A percentile compares a stretch with the other conserved stretches of the same genome.
Conservation (phyloP, 2,329 filamentous ascomycete genomes). For the Pseudocercospora musae region DNA sequence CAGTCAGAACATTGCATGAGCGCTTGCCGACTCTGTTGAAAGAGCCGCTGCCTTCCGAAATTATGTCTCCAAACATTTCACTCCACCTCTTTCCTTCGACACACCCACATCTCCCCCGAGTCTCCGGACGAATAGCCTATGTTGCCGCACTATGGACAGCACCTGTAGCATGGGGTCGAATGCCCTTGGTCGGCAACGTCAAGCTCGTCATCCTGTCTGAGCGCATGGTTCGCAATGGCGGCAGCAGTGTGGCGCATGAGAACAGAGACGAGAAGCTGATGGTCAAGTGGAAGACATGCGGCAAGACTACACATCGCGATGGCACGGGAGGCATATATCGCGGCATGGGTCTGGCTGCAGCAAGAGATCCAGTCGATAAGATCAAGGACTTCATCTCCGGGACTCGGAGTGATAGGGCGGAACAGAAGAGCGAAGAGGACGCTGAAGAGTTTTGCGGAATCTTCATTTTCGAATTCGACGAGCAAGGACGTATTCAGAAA, state of each 20-base stretch:
- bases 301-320: constrained; percentile 47
- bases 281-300: constrained; percentile 79
- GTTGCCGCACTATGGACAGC: constrained; percentile 93
- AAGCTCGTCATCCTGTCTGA: constrained; percentile 83
- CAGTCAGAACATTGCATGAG: constrained; percentile 59
- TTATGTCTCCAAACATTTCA: constrained; percentile 60
- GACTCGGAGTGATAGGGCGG: constrained; percentile 42
- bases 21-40: constrained; percentile 60
- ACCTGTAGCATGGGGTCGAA: constrained; percentile 89
- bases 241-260: constrained; percentile 37
- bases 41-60: constrained; percentile 59
- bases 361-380: constrained; percentile 51
- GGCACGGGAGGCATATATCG: constrained; percentile 47
- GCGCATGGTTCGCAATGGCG: constrained; percentile 68
- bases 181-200: constrained; percentile 88
- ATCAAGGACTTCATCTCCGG: constrained; percentile 56
- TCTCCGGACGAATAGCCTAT: constrained; percentile 86
- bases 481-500: constrained; percentile 74
- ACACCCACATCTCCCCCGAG: constrained; percentile 85
- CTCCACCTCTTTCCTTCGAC: constrained; percentile 68
- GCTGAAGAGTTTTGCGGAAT: constrained; percentile 78
- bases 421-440: constrained; percentile 13
- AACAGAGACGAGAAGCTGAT: constrained; percentile 72
- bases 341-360: constrained; percentile 29
- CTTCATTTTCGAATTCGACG: constrained; percentile 94